Conservation (phyloP, 2,329 filamentous ascomycete genomes). For the Aspergillus quadrilineatus region DNA sequence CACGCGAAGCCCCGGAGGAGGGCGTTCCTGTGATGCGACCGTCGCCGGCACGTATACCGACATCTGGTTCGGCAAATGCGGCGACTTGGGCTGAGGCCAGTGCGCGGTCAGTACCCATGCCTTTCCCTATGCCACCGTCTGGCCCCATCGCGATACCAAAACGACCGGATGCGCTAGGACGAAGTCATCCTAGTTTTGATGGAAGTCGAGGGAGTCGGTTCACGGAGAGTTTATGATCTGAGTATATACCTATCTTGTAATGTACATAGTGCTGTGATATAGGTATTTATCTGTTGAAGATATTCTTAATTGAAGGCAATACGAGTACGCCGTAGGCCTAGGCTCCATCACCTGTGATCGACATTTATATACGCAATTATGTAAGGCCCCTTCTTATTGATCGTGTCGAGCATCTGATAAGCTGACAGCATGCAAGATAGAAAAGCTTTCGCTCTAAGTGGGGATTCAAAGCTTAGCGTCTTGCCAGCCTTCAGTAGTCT, state of each 20-base stretch:
- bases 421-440: neutral
- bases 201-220: constrained; percentile 49
- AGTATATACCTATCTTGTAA: constrained; percentile 9
- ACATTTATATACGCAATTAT: neutral
- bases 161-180: constrained; percentile 42
- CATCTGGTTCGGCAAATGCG: constrained; percentile 36
- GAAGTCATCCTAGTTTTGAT: constrained; percentile 43
- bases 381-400: neutral
- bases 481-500: neutral
- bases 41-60: constrained; percentile 45
- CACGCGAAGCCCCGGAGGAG: constrained; percentile 31
- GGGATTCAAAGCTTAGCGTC: constrained; percentile 5
- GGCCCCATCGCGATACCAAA: constrained; percentile 26
- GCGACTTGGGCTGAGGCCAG: constrained; percentile 25
- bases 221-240: constrained; percentile 36
- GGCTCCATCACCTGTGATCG: neutral
- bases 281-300: neutral
- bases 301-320: neutral
- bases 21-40: constrained; percentile 41
- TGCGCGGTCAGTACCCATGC: constrained; percentile 25
- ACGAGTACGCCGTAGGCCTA: neutral
- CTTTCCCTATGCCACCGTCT: constrained; percentile 21
- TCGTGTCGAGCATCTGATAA: neutral
- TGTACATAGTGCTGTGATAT: constrained; percentile 7
- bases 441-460: constrained; percentile 1